Percentiles rank a stretch among this genome's conserved stretches.
These are phyloP conservation scores for Wickerhamomyces sydowiorum DNA, from an alignment of 805 yeast species.

Conservation along the genomic window DNA sequence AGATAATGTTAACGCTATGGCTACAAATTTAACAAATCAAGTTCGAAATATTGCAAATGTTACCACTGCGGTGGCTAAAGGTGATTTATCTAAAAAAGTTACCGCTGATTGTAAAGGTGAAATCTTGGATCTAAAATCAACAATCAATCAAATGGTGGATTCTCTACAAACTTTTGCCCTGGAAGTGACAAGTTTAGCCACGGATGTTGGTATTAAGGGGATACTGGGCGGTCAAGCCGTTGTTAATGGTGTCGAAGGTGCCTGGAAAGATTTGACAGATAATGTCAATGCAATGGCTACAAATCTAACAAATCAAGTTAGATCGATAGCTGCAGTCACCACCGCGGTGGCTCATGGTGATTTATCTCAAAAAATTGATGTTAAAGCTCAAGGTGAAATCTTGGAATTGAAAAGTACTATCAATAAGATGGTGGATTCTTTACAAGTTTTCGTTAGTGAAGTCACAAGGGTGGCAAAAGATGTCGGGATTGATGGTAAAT, in stretches of 20 bases:
- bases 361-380: conserved; percentile 81
- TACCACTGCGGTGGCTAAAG: conserved; percentile 84
- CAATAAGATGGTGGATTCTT: conserved; percentile 89
- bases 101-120: conserved; percentile 91
- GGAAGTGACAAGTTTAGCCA: conserved; percentile 85
- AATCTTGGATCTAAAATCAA: conserved; percentile 74
- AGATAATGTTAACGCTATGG: conserved; percentile 89
- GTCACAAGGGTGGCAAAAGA: conserved; percentile 88
- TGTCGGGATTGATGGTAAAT: conserved; percentile 89
- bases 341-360: conserved; percentile 95
- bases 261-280: conserved; percentile 88
- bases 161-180: conserved; percentile 81
- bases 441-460: conserved; percentile 82
- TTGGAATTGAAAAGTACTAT: conserved; percentile 80
- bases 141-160: conserved; percentile 92
- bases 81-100: conserved; percentile 79
- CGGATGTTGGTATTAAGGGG: conserved; percentile 92
- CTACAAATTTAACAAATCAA: conserved; percentile 77
- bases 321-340: conserved; percentile 89
- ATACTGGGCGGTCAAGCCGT: conserved; percentile 90
- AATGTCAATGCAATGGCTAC: conserved; percentile 93
- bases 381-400: conserved; percentile 88
- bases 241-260: conserved; percentile 84
- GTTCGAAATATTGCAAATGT: conserved; percentile 86
- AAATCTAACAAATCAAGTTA: conserved; percentile 82